A percentile compares a stretch with the other conserved stretches of the same genome.
Conservation (phyloP, 2,329 filamentous ascomycete genomes). For the Colletotrichum sp. region DNA sequence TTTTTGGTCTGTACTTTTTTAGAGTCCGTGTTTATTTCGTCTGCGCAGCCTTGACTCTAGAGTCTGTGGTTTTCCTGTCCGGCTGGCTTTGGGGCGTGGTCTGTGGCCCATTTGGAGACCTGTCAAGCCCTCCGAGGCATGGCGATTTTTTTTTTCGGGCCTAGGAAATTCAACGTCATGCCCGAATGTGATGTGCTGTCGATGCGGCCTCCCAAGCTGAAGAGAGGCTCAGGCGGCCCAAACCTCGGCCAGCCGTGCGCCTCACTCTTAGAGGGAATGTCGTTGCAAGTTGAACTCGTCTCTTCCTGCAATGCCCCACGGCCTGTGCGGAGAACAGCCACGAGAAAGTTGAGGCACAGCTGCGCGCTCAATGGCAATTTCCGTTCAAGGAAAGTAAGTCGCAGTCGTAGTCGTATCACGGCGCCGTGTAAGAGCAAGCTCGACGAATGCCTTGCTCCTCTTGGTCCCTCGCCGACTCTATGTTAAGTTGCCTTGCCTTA, state of each 20-base stretch:
- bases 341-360: background rate
- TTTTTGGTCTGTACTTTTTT: background rate
- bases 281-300: background rate
- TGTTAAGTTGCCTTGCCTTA: background rate
- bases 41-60: background rate
- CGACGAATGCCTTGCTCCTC: background rate
- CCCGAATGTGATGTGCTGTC: background rate
- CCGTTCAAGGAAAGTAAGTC: background rate
- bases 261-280: background rate
- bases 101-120: background rate
- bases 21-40: slow-evolving; percentile 1
- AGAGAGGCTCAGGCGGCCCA: background rate
- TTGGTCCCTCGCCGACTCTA: background rate
- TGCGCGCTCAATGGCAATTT: background rate
- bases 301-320: background rate
- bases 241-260: background rate
- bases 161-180: background rate
- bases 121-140: background rate
- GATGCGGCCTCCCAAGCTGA: background rate
- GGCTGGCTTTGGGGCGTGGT: background rate
- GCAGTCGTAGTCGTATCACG: background rate
- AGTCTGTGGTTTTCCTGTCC: background rate
- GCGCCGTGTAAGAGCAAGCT: background rate
- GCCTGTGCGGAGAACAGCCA: background rate
- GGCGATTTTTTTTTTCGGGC: background rate